Percentiles rank a stretch among this genome's conserved stretches.
phyloP scores from a whole-genome alignment of 176 grass and related monocot genomes.

The Oropetium thomaeum region DNA sequence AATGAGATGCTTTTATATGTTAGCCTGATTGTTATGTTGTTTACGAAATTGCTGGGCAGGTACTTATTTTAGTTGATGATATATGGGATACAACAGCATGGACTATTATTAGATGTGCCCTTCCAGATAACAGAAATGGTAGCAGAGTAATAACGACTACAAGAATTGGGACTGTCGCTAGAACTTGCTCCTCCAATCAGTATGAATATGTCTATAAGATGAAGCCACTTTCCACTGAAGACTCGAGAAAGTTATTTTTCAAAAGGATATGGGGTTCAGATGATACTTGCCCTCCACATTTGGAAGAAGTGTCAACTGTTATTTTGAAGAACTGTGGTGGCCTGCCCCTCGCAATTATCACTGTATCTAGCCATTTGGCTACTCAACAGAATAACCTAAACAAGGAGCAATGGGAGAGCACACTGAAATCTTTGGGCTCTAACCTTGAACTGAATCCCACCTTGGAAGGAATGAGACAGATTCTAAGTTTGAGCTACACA shows the following conservation, averaged over 20 bases:
- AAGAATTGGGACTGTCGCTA: conserved; percentile 1
- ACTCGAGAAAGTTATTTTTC: neutral
- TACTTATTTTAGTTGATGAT: conserved; percentile 3
- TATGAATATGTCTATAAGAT: conserved; percentile 11
- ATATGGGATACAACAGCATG: neutral
- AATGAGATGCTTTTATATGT: neutral
- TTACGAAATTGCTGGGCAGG: neutral
- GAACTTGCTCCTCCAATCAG: neutral
- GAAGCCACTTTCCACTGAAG: neutral
- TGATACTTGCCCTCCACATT: neutral
- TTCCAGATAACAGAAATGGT: neutral
- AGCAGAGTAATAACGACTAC: conserved; percentile 3
- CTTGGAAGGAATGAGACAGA: conserved; percentile 22
- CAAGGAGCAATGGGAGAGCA: neutral
- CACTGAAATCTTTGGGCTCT: neutral
- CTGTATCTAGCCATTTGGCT: conserved; percentile 2
- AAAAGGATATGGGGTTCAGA: conserved; percentile 3
- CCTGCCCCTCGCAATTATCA: neutral
- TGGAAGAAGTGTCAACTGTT: neutral
- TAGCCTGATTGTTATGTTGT: neutral
- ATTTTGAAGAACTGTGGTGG: neutral
- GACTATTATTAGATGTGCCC: neutral
- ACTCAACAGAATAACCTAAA: neutral
- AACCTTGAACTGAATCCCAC: neutral
- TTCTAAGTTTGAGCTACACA: conserved; percentile 27